phyloP scores from a whole-genome alignment of 192 early-diverging fungal genomes.

The Linnemannia exigua region DNA sequence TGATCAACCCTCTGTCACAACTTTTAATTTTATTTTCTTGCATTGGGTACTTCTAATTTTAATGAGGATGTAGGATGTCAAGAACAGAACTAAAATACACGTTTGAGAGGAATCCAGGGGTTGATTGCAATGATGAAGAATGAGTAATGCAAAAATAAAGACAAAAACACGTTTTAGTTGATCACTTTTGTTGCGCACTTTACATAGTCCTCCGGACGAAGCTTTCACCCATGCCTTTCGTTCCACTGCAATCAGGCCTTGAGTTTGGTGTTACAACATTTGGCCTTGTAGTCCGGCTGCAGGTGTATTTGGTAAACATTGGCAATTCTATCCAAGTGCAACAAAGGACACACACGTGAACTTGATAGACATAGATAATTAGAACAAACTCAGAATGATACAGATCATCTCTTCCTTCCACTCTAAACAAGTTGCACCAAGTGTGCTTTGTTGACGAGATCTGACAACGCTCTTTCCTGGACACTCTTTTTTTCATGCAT shows the following conservation, averaged over 20 bases:
- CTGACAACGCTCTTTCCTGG: background rate
- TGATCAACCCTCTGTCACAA: too few relatives aligned
- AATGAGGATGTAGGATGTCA: too few relatives aligned
- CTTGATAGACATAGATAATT: too few relatives aligned
- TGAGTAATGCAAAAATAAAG: conserved; percentile 2
- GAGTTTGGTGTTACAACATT: conserved; percentile 19
- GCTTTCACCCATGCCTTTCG: background rate
- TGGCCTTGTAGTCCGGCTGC: background rate
- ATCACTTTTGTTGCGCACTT: too few relatives aligned
- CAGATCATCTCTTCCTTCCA: too few relatives aligned
- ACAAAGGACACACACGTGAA: too few relatives aligned
- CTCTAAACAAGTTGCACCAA: too few relatives aligned
- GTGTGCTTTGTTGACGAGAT: background rate
- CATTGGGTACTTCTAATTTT: too few relatives aligned
- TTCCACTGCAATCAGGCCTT: conserved; percentile 11
- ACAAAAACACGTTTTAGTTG: background rate
- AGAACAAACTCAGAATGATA: too few relatives aligned
- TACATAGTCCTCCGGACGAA: conserved; percentile 16
- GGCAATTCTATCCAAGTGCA: too few relatives aligned
- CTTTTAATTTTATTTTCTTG: too few relatives aligned
- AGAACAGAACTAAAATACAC: too few relatives aligned
- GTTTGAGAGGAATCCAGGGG: background rate
- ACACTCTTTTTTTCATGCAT: background rate
- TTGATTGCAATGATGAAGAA: background rate
- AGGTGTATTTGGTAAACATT: conserved; percentile 22